Conservation (phyloP, 345 rosid species). For the Erysimum cheiranthoides region DNA sequence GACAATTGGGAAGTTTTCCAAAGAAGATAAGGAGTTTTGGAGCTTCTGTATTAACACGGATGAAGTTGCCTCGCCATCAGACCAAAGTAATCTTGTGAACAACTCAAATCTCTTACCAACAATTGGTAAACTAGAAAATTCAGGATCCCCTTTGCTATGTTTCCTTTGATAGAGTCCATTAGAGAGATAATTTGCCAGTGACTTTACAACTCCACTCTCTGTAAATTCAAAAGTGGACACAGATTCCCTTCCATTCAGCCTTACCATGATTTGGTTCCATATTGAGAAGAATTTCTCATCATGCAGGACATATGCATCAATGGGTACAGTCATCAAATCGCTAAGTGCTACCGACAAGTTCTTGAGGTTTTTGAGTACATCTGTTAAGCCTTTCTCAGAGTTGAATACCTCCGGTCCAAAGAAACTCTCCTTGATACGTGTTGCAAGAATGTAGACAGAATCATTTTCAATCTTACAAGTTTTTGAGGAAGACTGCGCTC, state of each 20-base stretch:
- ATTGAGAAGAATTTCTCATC: constrained; percentile 58
- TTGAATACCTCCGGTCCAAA: constrained; percentile 61
- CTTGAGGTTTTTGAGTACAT: constrained; percentile 79
- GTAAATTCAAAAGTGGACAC: constrained; percentile 92
- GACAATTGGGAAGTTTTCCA: constrained; percentile 83
- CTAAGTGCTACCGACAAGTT: constrained; percentile 62
- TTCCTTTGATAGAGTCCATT: constrained; percentile 61
- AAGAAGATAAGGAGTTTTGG: constrained; percentile 77
- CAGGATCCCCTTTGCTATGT: constrained; percentile 43
- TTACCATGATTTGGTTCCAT: constrained; percentile 62
- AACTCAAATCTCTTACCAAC: constrained; percentile 74
- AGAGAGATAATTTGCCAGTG: constrained; percentile 69
- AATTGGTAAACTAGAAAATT: constrained; percentile 39
- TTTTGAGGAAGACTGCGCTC: constrained; percentile 50
- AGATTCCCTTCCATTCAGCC: constrained; percentile 76
- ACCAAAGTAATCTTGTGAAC: constrained; percentile 63
- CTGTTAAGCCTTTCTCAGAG: constrained; percentile 76
- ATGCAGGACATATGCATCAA: constrained; percentile 45
- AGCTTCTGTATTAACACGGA: constrained; percentile 66
- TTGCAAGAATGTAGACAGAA: constrained; percentile 69
- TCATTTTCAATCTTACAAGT: constrained; percentile 74
- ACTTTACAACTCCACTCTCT: constrained; percentile 86
- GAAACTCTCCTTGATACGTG: constrained; percentile 62
- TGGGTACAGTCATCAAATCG: constrained; percentile 53
- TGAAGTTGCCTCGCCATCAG: constrained; percentile 59